A percentile compares a stretch with the other conserved stretches of the same genome.
Conservation (phyloP, 306 rosid species). For the Trifolium fragiferum region DNA sequence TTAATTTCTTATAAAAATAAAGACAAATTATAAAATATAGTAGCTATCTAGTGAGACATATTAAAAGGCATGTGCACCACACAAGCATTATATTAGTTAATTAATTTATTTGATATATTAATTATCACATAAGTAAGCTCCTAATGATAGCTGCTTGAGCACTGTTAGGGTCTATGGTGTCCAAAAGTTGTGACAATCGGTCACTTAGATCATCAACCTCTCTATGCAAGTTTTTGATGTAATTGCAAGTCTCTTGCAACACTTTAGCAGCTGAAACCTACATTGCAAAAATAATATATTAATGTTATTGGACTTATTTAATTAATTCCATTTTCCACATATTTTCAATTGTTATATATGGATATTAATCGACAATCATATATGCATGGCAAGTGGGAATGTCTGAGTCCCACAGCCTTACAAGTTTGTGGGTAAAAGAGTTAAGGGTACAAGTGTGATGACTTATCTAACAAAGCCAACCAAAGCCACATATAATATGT, state of each 20-base stretch:
- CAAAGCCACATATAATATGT: constrained; percentile 38
- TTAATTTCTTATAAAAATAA: neutral
- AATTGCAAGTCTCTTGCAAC: constrained; percentile 93
- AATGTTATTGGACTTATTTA: neutral
- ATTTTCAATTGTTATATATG: neutral
- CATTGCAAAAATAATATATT: neutral
- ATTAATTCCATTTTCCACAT: neutral
- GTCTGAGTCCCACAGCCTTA: neutral
- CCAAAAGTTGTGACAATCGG: constrained; percentile 79
- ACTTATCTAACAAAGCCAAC: constrained; percentile 44
- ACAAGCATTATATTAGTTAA: constrained; percentile 13
- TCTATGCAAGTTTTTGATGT: constrained; percentile 80
- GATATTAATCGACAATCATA: constrained; percentile 12
- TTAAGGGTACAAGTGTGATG: constrained; percentile 37
- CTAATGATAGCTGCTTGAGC: constrained; percentile 90
- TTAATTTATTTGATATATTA: constrained; percentile 21
- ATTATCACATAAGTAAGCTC: constrained; percentile 69
- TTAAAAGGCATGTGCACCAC: constrained; percentile 42
- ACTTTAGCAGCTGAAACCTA: constrained; percentile 66
- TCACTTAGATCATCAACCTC: constrained; percentile 91
- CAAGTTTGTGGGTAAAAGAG: constrained; percentile 7
- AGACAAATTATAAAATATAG: neutral
- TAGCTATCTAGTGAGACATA: constrained; percentile 27
- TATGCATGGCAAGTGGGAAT: constrained; percentile 29
- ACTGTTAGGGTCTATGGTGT: constrained; percentile 68